These are phyloP conservation scores for Hsuehochloa calcarea DNA, from an alignment of 176 grass and related monocot species.

Conservation along the genomic window DNA sequence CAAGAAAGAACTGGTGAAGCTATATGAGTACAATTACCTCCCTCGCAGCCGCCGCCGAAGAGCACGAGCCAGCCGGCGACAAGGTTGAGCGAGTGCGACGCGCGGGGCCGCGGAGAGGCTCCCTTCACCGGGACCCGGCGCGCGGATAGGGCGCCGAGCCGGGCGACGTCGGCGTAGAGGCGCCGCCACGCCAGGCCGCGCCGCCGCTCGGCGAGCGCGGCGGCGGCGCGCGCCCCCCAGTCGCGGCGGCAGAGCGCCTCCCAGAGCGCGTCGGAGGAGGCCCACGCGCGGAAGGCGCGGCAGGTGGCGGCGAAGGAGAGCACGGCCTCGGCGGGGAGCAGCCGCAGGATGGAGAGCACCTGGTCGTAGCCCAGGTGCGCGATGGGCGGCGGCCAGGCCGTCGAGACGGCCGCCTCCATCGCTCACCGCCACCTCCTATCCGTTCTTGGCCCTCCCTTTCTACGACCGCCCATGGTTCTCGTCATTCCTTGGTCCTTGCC, in stretches of 20 bases:
- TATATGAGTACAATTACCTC: conserved; percentile 50
- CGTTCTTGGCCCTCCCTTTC: background rate
- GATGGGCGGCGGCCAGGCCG: conserved; percentile 12
- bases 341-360: conserved; percentile 64
- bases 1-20: background rate
- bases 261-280: conserved; percentile 76
- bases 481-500: background rate
- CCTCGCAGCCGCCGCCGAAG: conserved; percentile 85
- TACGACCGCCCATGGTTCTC: background rate
- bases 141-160: conserved; percentile 47
- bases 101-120: conserved; percentile 57
- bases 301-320: conserved; percentile 81
- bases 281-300: conserved; percentile 55
- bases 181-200: conserved; percentile 52
- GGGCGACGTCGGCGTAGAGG: conserved; percentile 63
- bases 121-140: conserved; percentile 47
- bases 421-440: conserved; percentile 27
- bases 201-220: conserved; percentile 42
- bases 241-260: conserved; percentile 77
- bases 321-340: conserved; percentile 69
- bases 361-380: conserved; percentile 65
- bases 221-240: conserved; percentile 49
- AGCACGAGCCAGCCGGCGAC: conserved; percentile 80
- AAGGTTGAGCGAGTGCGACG: conserved; percentile 92
- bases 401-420: conserved; percentile 31